phyloP scores from a whole-genome alignment of 306 rosid genomes.

The Potentilla sterilis region DNA sequence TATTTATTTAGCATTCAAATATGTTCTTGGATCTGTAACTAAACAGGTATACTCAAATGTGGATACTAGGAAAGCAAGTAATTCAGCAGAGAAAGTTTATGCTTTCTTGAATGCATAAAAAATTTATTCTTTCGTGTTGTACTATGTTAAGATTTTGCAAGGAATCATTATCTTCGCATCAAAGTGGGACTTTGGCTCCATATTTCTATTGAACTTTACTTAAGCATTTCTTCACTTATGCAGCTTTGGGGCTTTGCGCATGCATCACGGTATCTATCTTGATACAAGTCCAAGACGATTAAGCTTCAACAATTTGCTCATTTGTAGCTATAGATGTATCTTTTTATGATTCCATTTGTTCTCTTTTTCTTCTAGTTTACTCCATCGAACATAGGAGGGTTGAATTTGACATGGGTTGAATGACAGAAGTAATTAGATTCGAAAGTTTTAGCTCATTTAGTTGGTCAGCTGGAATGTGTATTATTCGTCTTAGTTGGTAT shows the following conservation, averaged over 20 bases:
- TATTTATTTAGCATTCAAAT: neutral
- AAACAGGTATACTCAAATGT: neutral
- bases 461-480: too few species aligned
- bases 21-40: neutral
- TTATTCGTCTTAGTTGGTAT: neutral
- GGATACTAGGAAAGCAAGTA: neutral
- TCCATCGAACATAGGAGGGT: neutral
- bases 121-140: neutral
- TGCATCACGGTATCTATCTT: constrained; percentile 53
- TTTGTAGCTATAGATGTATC: constrained; percentile 16
- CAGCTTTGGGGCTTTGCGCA: constrained; percentile 99
- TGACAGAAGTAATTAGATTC: neutral
- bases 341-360: constrained; percentile 6
- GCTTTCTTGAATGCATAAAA: neutral
- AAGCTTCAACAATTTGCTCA: neutral
- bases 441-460: neutral
- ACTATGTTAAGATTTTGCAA: neutral
- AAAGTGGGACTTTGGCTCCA: neutral
- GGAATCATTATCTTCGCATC: neutral
- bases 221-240: constrained; percentile 14
- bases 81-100: neutral
- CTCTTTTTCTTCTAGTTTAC: neutral
- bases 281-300: constrained; percentile 28
- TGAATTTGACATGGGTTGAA: neutral
- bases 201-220: neutral